Evolutionary conservation across 352 stramenopile genomes (phyloP).

Genomic region (Elongisporangium senticosum): DNA sequence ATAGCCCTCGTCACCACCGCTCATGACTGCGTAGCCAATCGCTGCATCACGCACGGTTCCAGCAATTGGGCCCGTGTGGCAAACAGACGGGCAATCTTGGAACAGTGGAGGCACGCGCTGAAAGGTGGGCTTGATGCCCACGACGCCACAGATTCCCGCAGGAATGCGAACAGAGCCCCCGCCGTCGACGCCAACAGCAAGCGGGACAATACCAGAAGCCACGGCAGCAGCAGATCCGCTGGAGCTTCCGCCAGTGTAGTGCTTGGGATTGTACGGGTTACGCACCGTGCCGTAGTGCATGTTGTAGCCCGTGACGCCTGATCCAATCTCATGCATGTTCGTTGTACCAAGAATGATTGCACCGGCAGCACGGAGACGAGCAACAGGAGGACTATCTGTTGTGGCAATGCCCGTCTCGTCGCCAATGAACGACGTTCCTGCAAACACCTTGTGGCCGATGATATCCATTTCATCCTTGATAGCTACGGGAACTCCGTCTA

Average conservation of each 20-base stretch:
- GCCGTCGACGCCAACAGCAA: constrained; percentile 84
- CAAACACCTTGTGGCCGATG: constrained; percentile 56
- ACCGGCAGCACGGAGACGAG: constrained; percentile 55
- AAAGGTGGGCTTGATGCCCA: constrained; percentile 88
- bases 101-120: constrained; percentile 58
- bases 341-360: constrained; percentile 87
- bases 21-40: constrained; percentile 83
- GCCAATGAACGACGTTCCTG: constrained; percentile 73
- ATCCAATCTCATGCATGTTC: constrained; percentile 88
- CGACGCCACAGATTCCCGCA: constrained; percentile 79
- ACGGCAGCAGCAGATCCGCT: constrained; percentile 87
- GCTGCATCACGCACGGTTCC: constrained; percentile 71
- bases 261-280: constrained; percentile 83
- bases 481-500: constrained; percentile 85
- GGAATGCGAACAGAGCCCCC: constrained; percentile 90
- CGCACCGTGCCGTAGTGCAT: constrained; percentile 60
- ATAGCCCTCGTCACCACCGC: constrained; percentile 40
- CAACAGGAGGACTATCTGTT: constrained; percentile 49
- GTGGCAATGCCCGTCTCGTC: constrained; percentile 32
- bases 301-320: constrained; percentile 73
- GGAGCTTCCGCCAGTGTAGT: constrained; percentile 89
- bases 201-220: constrained; percentile 77
- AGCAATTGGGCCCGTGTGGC: constrained; percentile 79
- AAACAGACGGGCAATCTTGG: constrained; percentile 51
- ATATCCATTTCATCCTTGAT: constrained; percentile 87